Evolutionary conservation across 2,329 filamentous ascomycete species (phyloP).

Genomic region (Fusarium austroafricanum): DNA sequence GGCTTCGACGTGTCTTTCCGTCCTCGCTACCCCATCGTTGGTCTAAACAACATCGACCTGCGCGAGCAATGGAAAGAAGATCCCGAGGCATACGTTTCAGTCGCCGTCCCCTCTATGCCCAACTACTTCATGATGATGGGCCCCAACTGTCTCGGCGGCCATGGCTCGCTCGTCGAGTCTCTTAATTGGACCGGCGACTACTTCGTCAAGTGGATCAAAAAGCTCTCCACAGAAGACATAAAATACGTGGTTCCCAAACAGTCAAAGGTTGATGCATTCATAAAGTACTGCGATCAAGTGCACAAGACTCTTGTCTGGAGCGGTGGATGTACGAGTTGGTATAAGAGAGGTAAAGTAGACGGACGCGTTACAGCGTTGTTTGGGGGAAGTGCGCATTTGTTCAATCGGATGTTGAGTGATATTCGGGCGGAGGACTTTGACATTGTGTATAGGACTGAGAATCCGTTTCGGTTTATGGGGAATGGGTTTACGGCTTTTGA

Average conservation of each 20-base stretch:
- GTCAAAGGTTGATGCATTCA: slow-evolving; percentile 41
- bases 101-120: slow-evolving; percentile 47
- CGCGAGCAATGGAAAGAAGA: slow-evolving; percentile 62
- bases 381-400: slow-evolving; percentile 39
- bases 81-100: slow-evolving; percentile 47
- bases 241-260: slow-evolving; percentile 37
- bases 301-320: slow-evolving; percentile 42
- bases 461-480: slow-evolving; percentile 40
- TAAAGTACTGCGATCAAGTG: slow-evolving; percentile 35
- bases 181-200: slow-evolving; percentile 44
- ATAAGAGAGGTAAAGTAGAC: slow-evolving; percentile 32
- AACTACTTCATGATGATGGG: slow-evolving; percentile 50
- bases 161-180: slow-evolving; percentile 40
- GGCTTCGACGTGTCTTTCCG: slow-evolving; percentile 66
- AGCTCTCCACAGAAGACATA: slow-evolving; percentile 40
- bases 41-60: slow-evolving; percentile 59
- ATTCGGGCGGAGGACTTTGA: slow-evolving; percentile 41
- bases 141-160: slow-evolving; percentile 38
- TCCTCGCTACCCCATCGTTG: slow-evolving; percentile 63
- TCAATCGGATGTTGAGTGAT: slow-evolving; percentile 38
- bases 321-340: slow-evolving; percentile 40
- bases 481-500: slow-evolving; percentile 41
- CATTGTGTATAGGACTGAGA: slow-evolving; percentile 33
- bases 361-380: slow-evolving; percentile 39
- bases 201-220: slow-evolving; percentile 43